Conservation (phyloP, 345 rosid genomes). For the Pistacia integerrima region DNA sequence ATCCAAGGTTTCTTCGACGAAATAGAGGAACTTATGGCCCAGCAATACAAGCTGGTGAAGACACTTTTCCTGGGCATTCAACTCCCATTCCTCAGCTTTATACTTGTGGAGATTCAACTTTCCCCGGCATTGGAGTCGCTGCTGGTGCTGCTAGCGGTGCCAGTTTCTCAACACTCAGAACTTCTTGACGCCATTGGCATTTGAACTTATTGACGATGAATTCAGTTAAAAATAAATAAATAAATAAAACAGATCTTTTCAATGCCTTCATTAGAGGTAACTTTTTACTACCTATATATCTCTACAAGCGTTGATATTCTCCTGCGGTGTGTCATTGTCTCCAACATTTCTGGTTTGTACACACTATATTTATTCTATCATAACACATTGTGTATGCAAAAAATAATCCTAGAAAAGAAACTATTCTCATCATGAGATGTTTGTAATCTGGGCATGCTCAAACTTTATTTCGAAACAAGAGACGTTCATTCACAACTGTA, state of each 20-base stretch:
- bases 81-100: slow-evolving; percentile 54
- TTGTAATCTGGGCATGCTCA: too few relatives aligned
- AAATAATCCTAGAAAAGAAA: too few relatives aligned
- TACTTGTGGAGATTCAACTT: slow-evolving; percentile 92
- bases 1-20: slow-evolving; percentile 75
- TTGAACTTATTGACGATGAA: too few relatives aligned
- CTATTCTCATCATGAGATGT: too few relatives aligned
- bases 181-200: slow-evolving; percentile 64
- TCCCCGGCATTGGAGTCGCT: slow-evolving; percentile 6
- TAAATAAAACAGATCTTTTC: too few relatives aligned
- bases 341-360: too few relatives aligned
- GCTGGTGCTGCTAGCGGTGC: slow-evolving; percentile 79
- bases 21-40: slow-evolving; percentile 89
- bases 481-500: too few relatives aligned
- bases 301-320: neutral
- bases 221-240: neutral
- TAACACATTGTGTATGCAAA: too few relatives aligned
- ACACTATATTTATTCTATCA: too few relatives aligned
- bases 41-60: slow-evolving; percentile 82
- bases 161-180: slow-evolving; percentile 76
- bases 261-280: neutral
- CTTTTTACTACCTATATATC: neutral
- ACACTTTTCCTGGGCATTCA: slow-evolving; percentile 45
- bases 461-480: too few relatives aligned
- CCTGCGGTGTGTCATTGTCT: too few relatives aligned